These are phyloP conservation scores for Solanum rostratum DNA, from an alignment of 257 asterid genomes.

Conservation along the genomic window DNA sequence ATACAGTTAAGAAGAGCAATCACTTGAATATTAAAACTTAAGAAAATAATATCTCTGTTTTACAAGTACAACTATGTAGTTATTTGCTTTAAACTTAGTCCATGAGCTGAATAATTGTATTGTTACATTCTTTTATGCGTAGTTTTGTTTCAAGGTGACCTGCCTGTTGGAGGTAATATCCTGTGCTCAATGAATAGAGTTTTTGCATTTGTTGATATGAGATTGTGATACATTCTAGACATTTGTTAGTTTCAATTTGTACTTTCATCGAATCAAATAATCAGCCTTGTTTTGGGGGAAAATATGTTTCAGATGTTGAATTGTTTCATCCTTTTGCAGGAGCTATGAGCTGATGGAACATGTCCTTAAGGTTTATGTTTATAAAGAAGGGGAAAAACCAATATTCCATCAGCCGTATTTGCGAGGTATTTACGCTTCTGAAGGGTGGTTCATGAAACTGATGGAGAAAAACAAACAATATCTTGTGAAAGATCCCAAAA, in stretches of 20 bases:
- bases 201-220: not conserved
- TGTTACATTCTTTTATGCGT: not conserved
- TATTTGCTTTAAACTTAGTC: not conserved
- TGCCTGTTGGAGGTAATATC: not conserved
- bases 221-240: not conserved
- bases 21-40: not conserved
- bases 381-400: slow-evolving; percentile 53
- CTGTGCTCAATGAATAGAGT: not conserved
- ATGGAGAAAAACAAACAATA: slow-evolving; percentile 40
- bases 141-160: not conserved
- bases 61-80: not conserved
- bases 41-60: not conserved
- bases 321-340: slow-evolving; percentile 25
- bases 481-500: slow-evolving; percentile 34
- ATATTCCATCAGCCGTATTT: slow-evolving; percentile 40
- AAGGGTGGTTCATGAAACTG: slow-evolving; percentile 68
- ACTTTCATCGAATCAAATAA: not conserved
- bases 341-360: slow-evolving; percentile 54
- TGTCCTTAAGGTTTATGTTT: slow-evolving; percentile 38
- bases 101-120: not conserved
- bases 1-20: not conserved
- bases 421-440: slow-evolving; percentile 54
- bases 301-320: not conserved
- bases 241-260: not conserved
- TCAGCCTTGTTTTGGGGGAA: not conserved